Base-by-base conservation (phyloP, 148 eudicot species). In the Rhododendron ferrugineum region DNA sequence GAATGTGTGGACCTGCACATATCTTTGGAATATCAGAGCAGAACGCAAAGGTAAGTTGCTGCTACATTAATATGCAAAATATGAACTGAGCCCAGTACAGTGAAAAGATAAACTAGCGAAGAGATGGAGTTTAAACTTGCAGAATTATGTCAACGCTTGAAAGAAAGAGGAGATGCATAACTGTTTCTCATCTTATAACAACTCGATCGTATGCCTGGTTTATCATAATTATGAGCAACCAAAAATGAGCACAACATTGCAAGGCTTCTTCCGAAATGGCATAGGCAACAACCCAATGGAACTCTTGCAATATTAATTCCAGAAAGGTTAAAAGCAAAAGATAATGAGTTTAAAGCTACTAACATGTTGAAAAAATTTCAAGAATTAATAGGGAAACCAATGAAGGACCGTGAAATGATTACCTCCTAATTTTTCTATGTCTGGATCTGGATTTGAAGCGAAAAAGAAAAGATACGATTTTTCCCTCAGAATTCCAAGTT, bases 1-100 rank as follows among this genome's bases (percentile, higher is more conserved):
- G 81, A 88, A 93, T 16, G 89, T 90, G 85, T 93, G 91, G 83
- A 95, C 85, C 98, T 93, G 93, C 88, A 86, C 47, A 28, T 62
- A 75, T 44, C 66, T 36, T 10, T 3, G 15, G 37, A 78, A 52
- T 18, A 37, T 68, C 23, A 62, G 47, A 34, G 44, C 26, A 81
- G 46, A 84, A 16, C 18, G 37, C 18, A 11, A 60, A n/a, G 32
- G 5, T 5, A 28, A 46, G 81, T 49, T 28, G 46, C 40, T 28
- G 46, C 40, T 28, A 32, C 52, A 83, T 66, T 60, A 44, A 26
- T 28, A 68, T 14, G 47, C 16, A 28, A 46, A 6, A 66, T n/a
- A 28, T 18, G 20, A 68, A 28, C 18, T 26, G 26, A 44, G 26
- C 15, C 23, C 32, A 5, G 23, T 4, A 22, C 9, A 49, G 60